Evolutionary conservation across 2,329 filamentous ascomycete species (phyloP).

Genomic region (Arthroderma uncinatum): DNA sequence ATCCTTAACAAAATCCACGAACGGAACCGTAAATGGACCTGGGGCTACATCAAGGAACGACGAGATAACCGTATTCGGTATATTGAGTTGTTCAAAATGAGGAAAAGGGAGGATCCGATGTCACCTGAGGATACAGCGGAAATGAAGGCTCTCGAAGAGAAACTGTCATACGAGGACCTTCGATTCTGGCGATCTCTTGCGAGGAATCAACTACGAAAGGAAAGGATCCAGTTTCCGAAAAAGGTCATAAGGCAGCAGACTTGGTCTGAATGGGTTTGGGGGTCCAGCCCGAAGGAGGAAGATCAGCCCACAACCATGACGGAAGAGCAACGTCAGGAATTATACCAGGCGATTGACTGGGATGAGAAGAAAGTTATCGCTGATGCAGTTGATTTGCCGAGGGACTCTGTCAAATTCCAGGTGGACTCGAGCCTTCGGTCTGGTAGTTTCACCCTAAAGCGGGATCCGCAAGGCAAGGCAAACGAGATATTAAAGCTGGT

Average conservation of each 20-base stretch:
- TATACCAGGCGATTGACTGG: constrained; percentile 97
- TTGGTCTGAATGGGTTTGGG: constrained; percentile 90
- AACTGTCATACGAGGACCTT: constrained; percentile 85
- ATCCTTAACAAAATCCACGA: constrained; percentile 92
- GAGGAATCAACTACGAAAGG: constrained; percentile 86
- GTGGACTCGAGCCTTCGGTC: constrained; percentile 87
- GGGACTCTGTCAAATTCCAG: constrained; percentile 86
- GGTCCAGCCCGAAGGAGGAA: constrained; percentile 53
- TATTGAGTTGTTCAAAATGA: constrained; percentile 93
- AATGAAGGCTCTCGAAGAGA: constrained; percentile 67
- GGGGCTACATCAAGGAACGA: constrained; percentile 88
- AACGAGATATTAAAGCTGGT: constrained; percentile 80
- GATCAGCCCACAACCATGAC: constrained; percentile 78
- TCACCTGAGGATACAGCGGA: constrained; percentile 59
- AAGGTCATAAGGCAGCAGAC: constrained; percentile 58
- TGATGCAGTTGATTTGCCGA: constrained; percentile 77
- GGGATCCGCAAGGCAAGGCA: constrained; percentile 64
- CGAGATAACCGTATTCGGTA: constrained; percentile 81
- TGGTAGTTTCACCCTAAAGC: constrained; percentile 87
- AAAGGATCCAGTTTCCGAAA: constrained; percentile 73
- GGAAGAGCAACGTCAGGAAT: constrained; percentile 87
- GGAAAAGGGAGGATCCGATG: constrained; percentile 60
- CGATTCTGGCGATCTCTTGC: constrained; percentile 95
- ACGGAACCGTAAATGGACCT: constrained; percentile 83
- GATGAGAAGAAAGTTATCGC: constrained; percentile 87